A percentile compares a stretch with the other conserved stretches of the same genome.
These are phyloP conservation scores for Fomitopsis serialis DNA, from an alignment of 768 basidiomycete species.

Conservation along the genomic window DNA sequence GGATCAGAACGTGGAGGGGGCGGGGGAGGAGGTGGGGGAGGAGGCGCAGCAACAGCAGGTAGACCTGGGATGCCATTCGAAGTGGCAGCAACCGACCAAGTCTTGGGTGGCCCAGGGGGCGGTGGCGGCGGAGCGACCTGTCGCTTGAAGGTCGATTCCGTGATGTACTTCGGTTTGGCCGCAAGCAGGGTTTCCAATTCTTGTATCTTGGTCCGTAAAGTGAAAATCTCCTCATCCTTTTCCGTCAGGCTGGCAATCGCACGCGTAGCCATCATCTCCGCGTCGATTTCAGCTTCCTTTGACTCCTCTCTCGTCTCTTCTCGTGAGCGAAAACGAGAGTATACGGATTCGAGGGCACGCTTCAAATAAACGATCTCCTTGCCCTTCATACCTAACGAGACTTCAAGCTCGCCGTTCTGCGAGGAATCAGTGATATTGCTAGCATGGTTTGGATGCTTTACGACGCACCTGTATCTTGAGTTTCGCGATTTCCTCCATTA, in stretches of 20 bases:
- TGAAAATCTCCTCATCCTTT: constrained; percentile 61
- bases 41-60: constrained; percentile 8
- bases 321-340: constrained; percentile 64
- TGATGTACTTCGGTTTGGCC: constrained; percentile 43
- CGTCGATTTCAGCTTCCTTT: constrained; percentile 52
- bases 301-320: constrained; percentile 49
- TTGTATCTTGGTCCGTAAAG: constrained; percentile 44
- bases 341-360: constrained; percentile 83
- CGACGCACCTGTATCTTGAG: constrained; percentile 59
- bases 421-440: background rate
- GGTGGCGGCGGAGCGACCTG: constrained; percentile 62
- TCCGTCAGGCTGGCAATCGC: constrained; percentile 63
- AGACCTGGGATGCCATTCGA: background rate
- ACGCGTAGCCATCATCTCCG: constrained; percentile 62
- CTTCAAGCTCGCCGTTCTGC: constrained; percentile 54
- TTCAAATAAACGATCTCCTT: constrained; percentile 77
- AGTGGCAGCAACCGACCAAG: constrained; percentile 8
- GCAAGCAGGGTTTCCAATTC: constrained; percentile 46
- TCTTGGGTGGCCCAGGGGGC: constrained; percentile 39
- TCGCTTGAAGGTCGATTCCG: constrained; percentile 69
- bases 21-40: background rate
- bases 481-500: constrained; percentile 71
- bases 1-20: too few relatives aligned
- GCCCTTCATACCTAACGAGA: constrained; percentile 43
- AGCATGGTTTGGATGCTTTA: background rate